Percentiles rank a stretch among this genome's conserved stretches.
These are phyloP conservation scores for Ceratobasidium sp. DNA, from an alignment of 1,284 basidiomycete genomes.

Conservation along the genomic window DNA sequence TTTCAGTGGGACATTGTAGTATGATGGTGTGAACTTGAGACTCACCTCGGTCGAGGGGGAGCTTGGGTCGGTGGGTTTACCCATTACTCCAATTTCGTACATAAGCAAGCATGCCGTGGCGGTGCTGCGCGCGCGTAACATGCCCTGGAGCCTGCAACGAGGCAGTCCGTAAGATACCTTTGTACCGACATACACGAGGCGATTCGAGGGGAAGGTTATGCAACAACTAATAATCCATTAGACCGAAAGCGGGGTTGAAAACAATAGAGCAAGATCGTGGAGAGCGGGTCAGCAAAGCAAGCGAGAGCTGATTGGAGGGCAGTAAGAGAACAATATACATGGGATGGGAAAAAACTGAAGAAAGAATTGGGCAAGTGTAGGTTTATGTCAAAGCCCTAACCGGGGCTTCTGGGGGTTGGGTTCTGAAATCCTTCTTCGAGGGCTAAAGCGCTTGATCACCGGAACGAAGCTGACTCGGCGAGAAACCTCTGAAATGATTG, in stretches of 20 bases:
- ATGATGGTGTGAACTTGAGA: too few species aligned
- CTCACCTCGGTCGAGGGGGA: constrained; percentile 9
- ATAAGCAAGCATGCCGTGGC: constrained; percentile 10
- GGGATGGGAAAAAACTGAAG: too few species aligned
- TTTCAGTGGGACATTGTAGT: too few species aligned
- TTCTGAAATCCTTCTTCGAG: constrained; percentile 3
- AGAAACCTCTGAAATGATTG: constrained; percentile 1
- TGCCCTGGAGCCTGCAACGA: neutral
- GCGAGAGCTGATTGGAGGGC: too few species aligned
- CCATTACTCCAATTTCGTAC: constrained; percentile 5
- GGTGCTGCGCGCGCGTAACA: constrained; percentile 6
- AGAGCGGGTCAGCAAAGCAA: too few species aligned
- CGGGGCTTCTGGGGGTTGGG: neutral
- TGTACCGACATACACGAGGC: neutral
- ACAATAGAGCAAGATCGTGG: too few species aligned
- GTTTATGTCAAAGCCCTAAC: too few species aligned
- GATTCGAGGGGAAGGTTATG: too few species aligned
- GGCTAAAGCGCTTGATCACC: neutral
- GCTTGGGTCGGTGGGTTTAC: constrained; percentile 26
- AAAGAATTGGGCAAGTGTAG: too few species aligned
- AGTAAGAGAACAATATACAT: too few species aligned
- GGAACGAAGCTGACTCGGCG: neutral
- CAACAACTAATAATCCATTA: too few species aligned
- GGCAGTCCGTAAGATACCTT: neutral
- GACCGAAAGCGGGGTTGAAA: too few species aligned